Conservation (phyloP, 257 asterid genomes). For the Solanum raphanifolium region DNA sequence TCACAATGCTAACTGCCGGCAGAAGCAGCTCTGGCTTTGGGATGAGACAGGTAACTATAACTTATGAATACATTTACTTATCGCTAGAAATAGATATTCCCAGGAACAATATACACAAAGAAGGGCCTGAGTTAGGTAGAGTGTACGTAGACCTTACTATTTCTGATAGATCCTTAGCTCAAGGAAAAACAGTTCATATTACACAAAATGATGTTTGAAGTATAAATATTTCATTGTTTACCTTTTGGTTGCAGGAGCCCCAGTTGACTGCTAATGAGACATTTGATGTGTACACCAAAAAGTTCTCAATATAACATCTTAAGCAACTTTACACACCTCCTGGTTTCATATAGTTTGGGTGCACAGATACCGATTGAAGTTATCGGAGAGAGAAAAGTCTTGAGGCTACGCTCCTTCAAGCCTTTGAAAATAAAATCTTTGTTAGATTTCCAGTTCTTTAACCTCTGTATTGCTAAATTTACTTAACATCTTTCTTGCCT, state of each 20-base stretch:
- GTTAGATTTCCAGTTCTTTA: background rate
- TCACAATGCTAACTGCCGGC: slow-evolving; percentile 69
- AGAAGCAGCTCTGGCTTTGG: slow-evolving; percentile 42
- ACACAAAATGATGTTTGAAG: background rate
- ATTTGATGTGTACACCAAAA: slow-evolving; percentile 68
- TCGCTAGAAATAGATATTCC: too few relatives aligned
- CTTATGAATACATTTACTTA: background rate
- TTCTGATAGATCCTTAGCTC: background rate
- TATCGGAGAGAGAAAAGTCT: background rate
- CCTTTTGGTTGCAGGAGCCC: slow-evolving; percentile 49
- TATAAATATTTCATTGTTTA: background rate
- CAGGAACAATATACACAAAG: background rate
- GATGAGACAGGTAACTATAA: slow-evolving; percentile 44
- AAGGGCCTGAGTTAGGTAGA: background rate
- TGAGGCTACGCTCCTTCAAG: background rate
- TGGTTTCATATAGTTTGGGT: background rate
- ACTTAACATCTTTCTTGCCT: background rate
- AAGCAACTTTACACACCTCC: background rate
- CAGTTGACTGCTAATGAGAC: slow-evolving; percentile 62
- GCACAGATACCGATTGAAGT: background rate
- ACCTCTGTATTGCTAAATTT: background rate
- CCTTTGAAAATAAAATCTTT: background rate
- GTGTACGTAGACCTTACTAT: background rate
- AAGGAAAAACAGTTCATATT: background rate
- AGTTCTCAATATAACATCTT: slow-evolving; percentile 43